Base-by-base conservation (phyloP, 768 basidiomycete species). In the Pulveroboletus ravenelii region DNA sequence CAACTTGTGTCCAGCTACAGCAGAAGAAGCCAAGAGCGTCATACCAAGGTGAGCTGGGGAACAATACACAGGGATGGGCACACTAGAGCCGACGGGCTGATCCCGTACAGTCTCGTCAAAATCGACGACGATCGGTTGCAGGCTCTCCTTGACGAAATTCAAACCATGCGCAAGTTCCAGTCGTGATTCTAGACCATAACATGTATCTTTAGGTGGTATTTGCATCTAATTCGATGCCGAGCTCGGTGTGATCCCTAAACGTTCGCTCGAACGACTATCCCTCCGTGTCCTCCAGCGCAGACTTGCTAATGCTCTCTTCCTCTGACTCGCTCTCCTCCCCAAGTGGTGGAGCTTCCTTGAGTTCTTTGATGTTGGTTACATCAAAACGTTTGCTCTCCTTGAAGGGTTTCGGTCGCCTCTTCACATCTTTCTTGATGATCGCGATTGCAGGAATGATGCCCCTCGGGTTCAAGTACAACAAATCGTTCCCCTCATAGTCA, bases 1-100 rank as follows among this genome's bases (percentile, higher is more conserved):
- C 14, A 95, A 95, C 61, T 69, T 95, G 48, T 92, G 89, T 62
- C 93, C 93, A 13, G 88, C 84, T 36, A 83, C 84, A 51, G 79
- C 89, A 5, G 93, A 95, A 58, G 93, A 95, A 68, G 87, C 92
- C 25, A 94, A 93, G 73, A 92, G 92, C 60, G 78, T 93, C 47
- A 74, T 95, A 31, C 93, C 93, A 7, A 94, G 91, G 92, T 87
- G 72, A 7, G 58, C 42, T 13, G 14, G 6, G 3, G 8, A n/a
- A 40, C 31, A 43, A 25, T 15, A 6, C 25, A 25, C 27, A 14
- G 6, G 13, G 5, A 13, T 4, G n/a, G 3, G 14, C 30, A n/a
- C 15, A 31, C 10, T 17, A 14, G 29, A 3, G 5, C n/a, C 3
- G n/a, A 27, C n/a, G 32, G 32, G 25, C 34, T 27, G 35, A 25